Evolutionary conservation across 164 flowering plant species (phyloP).

Genomic region (Stephania yunnanensis): DNA sequence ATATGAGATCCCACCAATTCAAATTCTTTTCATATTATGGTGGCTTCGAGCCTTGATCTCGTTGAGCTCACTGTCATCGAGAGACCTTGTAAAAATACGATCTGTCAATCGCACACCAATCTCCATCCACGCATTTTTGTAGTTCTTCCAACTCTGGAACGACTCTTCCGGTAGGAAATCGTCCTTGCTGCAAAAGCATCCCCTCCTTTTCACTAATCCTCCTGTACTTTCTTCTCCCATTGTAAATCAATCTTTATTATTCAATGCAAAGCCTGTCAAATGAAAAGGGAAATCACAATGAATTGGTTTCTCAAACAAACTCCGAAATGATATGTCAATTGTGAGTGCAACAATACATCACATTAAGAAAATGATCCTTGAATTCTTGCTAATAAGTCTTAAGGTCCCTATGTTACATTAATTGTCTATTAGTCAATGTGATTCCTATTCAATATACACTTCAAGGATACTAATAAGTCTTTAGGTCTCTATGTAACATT

Average conservation of each 20-base stretch:
- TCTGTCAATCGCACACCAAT: slow-evolving; percentile 29
- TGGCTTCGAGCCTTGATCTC: slow-evolving; percentile 36
- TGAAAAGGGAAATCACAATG: not conserved
- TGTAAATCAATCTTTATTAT: not conserved
- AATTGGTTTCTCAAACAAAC: not conserved
- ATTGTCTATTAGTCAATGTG: no score
- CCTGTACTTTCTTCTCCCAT: not conserved
- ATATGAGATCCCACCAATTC: slow-evolving; percentile 56
- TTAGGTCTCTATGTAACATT: no score
- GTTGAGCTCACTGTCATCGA: slow-evolving; percentile 32
- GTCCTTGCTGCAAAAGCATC: slow-evolving; percentile 31
- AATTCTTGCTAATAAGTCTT: no score
- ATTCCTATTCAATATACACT: no score
- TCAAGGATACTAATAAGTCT: no score
- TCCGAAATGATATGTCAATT: not conserved
- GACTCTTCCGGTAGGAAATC: slow-evolving; percentile 54
- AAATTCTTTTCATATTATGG: slow-evolving; percentile 48
- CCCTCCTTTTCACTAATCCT: slow-evolving; percentile 19
- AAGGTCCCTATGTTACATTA: no score
- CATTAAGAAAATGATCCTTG: not conserved
- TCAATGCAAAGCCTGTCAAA: not conserved
- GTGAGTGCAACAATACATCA: not conserved
- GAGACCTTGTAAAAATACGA: slow-evolving; percentile 38
- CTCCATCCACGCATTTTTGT: slow-evolving; percentile 27
- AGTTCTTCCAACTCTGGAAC: slow-evolving; percentile 40